These are phyloP conservation scores for Melaleuca quinquenervia DNA, from an alignment of 345 rosid genomes.

Conservation along the genomic window DNA sequence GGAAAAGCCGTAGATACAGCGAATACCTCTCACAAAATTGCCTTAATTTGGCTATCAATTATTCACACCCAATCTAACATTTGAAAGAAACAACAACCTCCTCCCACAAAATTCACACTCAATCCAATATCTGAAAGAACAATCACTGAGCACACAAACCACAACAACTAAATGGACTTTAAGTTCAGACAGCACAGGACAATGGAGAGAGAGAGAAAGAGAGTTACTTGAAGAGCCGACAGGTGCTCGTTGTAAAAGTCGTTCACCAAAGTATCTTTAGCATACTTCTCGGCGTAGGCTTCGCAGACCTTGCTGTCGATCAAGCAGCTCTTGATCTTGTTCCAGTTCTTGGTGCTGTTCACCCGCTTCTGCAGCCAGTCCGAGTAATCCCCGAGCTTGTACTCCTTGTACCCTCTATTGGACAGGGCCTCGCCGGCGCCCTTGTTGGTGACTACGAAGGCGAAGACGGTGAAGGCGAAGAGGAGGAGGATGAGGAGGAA, in stretches of 20 bases:
- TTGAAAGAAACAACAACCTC: not conserved
- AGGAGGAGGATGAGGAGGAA: conserved; percentile 16
- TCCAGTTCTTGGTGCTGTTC: conserved; percentile 8
- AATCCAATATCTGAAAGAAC: not conserved
- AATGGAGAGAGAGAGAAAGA: not conserved
- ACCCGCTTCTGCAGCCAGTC: conserved; percentile 17
- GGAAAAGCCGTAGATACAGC: not conserved
- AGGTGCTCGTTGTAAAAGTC: conserved; percentile 2
- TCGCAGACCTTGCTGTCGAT: conserved; percentile 11
- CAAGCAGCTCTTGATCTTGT: conserved; percentile 15
- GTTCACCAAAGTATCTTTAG: not conserved
- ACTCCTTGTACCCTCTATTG: conserved; percentile 5
- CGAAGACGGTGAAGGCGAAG: conserved; percentile 11
- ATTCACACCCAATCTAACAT: not conserved
- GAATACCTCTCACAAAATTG: not conserved
- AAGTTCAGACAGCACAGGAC: not conserved
- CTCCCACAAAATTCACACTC: not conserved
- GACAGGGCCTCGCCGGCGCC: conserved; percentile 11
- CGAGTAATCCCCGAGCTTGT: conserved; percentile 9
- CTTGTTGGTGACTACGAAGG: conserved; percentile 15
- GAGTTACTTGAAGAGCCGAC: conserved; percentile 10
- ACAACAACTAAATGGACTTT: not conserved
- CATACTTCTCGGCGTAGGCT: not conserved
- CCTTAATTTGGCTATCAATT: not conserved
- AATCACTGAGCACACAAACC: not conserved